phyloP scores from a whole-genome alignment of 768 basidiomycete species.

The Tulasnella sp. region DNA sequence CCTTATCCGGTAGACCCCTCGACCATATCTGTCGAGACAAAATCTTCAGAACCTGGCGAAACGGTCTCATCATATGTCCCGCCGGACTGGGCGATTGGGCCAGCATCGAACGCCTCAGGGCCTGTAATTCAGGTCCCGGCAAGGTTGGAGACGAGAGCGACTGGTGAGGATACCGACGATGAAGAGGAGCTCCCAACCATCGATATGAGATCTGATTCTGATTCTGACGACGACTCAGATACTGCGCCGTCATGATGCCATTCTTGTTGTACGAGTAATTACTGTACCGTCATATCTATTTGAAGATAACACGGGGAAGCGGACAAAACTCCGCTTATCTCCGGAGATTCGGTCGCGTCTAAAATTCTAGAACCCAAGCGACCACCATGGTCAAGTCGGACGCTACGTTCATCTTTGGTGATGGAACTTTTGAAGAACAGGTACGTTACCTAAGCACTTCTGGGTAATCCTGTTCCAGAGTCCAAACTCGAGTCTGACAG shows the following conservation, averaged over 20 bases:
- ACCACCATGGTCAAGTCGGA: conserved; percentile 49
- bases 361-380: background rate
- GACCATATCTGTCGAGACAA: too few species aligned
- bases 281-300: too few species aligned
- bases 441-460: conserved; percentile 27
- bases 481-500: conserved; percentile 28
- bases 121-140: too few species aligned
- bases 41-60: too few species aligned
- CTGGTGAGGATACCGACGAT: conserved; percentile 33
- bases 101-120: too few species aligned
- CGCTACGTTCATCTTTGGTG: conserved; percentile 72
- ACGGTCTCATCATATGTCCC: too few species aligned
- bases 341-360: background rate
- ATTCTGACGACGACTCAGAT: conserved; percentile 42
- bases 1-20: too few species aligned
- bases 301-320: too few species aligned
- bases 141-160: background rate
- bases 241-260: background rate
- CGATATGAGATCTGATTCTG: conserved; percentile 68
- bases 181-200: conserved; percentile 60
- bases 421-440: conserved; percentile 84
- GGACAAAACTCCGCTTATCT: too few species aligned
- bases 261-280: background rate
- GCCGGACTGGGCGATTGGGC: too few species aligned
- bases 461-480: too few species aligned